Conservation (phyloP, 2,329 filamentous ascomycete genomes). For the Aspergillus eucalypticola region DNA sequence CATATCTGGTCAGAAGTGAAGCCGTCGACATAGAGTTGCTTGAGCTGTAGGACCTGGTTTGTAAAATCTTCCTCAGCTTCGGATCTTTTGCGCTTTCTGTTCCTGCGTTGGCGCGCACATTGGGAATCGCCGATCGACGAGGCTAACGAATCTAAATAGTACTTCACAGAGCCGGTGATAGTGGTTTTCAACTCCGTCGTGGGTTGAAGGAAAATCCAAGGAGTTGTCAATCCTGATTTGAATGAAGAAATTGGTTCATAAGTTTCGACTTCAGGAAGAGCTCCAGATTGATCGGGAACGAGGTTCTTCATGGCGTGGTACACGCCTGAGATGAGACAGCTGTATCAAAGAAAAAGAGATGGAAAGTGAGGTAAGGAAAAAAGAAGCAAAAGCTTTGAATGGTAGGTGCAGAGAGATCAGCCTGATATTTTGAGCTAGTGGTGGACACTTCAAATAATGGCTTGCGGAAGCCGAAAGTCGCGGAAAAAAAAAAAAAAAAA, state of each 20-base stretch:
- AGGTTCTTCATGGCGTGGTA: background rate
- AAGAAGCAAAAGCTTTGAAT: too few species aligned
- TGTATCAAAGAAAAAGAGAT: background rate
- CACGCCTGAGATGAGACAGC: background rate
- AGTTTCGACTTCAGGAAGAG: background rate
- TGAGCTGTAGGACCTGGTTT: slow-evolving; percentile 67
- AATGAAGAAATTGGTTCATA: slow-evolving; percentile 12
- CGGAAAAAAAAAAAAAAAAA: too few species aligned
- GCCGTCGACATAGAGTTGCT: slow-evolving; percentile 80
- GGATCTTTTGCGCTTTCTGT: slow-evolving; percentile 74
- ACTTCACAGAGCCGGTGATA: slow-evolving; percentile 74
- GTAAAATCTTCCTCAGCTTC: slow-evolving; percentile 50
- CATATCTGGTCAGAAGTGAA: slow-evolving; percentile 89
- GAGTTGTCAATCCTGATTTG: slow-evolving; percentile 55
- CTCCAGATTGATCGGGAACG: background rate
- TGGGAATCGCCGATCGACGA: slow-evolving; percentile 72
- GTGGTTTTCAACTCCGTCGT: slow-evolving; percentile 65
- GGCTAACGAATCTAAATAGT: slow-evolving; percentile 76
- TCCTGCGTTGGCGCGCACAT: slow-evolving; percentile 64
- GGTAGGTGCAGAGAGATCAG: too few species aligned
- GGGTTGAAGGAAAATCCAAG: slow-evolving; percentile 77
- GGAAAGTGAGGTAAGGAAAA: too few species aligned
- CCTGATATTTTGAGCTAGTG: too few species aligned
- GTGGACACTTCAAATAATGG: too few species aligned
- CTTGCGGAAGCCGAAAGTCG: too few species aligned